A percentile compares a stretch with the other conserved stretches of the same genome.
phyloP scores from a whole-genome alignment of 2,329 filamentous ascomycete genomes.

The Aspergillus pseudoglaucus region DNA sequence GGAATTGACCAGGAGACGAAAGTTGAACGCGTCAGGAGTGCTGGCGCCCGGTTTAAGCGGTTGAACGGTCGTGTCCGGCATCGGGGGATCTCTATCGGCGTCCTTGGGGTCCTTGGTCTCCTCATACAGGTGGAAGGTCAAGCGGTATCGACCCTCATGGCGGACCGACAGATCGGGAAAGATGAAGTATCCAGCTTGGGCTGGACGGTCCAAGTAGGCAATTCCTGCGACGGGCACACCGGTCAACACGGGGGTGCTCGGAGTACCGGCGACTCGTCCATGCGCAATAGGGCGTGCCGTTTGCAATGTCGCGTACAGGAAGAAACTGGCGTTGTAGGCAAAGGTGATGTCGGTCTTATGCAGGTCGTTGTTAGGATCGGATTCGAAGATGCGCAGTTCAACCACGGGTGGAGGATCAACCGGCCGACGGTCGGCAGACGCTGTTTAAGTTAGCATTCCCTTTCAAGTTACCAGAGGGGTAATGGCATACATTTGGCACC shows the following conservation, averaged over 20 bases:
- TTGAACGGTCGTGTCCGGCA: conserved; percentile 27
- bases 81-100: conserved; percentile 53
- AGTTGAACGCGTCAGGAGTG: conserved; percentile 59
- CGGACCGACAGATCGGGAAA: conserved; percentile 95
- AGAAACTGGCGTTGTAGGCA: conserved; percentile 93
- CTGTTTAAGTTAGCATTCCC: conserved; percentile 36
- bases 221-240: conserved; percentile 93
- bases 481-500: conserved; percentile 76
- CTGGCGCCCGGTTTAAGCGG: conserved; percentile 32
- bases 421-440: conserved; percentile 79
- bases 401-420: conserved; percentile 95
- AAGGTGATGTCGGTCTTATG: conserved; percentile 71
- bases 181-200: conserved; percentile 81
- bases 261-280: conserved; percentile 64
- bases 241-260: conserved; percentile 74
- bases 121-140: conserved; percentile 90
- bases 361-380: conserved; percentile 46
- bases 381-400: conserved; percentile 79
- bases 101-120: conserved; percentile 82
- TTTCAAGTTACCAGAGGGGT: background rate
- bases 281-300: conserved; percentile 76
- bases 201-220: conserved; percentile 86
- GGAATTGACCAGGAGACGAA: conserved; percentile 85
- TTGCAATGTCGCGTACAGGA: conserved; percentile 88
- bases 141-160: conserved; percentile 86